phyloP scores from a whole-genome alignment of 768 basidiomycete species.

The Leccinum ochraceum region DNA sequence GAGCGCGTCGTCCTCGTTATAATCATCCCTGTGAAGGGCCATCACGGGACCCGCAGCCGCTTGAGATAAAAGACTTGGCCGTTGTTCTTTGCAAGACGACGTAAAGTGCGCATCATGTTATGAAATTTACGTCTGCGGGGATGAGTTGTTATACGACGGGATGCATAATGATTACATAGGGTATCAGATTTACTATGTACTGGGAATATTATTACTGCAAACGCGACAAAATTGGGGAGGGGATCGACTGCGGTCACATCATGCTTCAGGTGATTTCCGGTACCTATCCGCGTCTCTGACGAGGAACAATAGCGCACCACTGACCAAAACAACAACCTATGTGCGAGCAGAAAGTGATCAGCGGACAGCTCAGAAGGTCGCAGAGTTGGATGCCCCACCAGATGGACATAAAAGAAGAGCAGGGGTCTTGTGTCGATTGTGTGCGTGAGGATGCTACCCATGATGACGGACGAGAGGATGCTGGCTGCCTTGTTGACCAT shows the following conservation, averaged over 20 bases:
- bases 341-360: neutral
- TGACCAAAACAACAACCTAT: constrained; percentile 20
- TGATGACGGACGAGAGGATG: constrained; percentile 30
- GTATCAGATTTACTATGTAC: neutral
- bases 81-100: neutral
- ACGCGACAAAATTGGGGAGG: neutral
- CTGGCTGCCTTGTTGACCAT: constrained; percentile 26
- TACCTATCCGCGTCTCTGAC: constrained; percentile 27
- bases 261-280: constrained; percentile 11
- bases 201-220: neutral
- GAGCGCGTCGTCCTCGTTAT: neutral
- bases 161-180: neutral
- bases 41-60: neutral
- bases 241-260: neutral
- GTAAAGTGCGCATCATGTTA: neutral
- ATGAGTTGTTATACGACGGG: neutral
- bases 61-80: neutral
- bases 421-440: constrained; percentile 24
- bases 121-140: neutral
- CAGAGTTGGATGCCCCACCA: constrained; percentile 7
- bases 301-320: constrained; percentile 23
- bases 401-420: constrained; percentile 27
- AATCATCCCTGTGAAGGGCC: neutral
- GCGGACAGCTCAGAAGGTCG: neutral
- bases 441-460: constrained; percentile 30